Conservation (phyloP, 148 eudicot species). For the Silene latifolia region DNA sequence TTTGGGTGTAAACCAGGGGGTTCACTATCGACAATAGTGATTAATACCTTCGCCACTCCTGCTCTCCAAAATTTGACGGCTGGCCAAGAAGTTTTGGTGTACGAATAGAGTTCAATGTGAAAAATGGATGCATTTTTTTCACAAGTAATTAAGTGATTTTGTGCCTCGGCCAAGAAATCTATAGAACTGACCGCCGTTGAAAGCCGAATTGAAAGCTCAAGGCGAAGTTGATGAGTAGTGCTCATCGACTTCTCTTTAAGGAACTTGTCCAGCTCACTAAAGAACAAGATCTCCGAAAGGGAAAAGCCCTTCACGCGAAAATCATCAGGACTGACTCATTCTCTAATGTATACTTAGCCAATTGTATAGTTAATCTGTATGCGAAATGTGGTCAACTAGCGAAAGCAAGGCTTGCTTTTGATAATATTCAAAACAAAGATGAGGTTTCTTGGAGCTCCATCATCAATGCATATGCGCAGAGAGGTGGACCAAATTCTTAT, state of each 20-base stretch:
- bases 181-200: background rate
- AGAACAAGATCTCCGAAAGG: conserved; percentile 28
- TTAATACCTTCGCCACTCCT: no score
- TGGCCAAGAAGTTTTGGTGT: background rate
- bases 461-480: conserved; percentile 37
- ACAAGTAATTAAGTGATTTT: background rate
- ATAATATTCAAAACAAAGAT: conserved; percentile 33
- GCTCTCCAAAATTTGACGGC: no score
- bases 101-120: background rate
- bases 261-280: conserved; percentile 36
- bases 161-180: background rate
- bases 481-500: conserved; percentile 19
- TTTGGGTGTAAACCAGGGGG: no score
- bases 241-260: conserved; percentile 35
- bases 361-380: conserved; percentile 45
- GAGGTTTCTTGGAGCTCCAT: conserved; percentile 49
- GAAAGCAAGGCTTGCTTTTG: conserved; percentile 35
- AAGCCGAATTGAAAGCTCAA: background rate
- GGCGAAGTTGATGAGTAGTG: conserved; percentile 25
- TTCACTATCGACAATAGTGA: no score
- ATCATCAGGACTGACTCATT: conserved; percentile 33
- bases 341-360: conserved; percentile 31
- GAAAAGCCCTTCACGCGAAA: conserved; percentile 39
- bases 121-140: no score
- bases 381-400: conserved; percentile 35